Evolutionary conservation across 1,284 basidiomycete genomes (phyloP).

Genomic region (Marasmius sp.): DNA sequence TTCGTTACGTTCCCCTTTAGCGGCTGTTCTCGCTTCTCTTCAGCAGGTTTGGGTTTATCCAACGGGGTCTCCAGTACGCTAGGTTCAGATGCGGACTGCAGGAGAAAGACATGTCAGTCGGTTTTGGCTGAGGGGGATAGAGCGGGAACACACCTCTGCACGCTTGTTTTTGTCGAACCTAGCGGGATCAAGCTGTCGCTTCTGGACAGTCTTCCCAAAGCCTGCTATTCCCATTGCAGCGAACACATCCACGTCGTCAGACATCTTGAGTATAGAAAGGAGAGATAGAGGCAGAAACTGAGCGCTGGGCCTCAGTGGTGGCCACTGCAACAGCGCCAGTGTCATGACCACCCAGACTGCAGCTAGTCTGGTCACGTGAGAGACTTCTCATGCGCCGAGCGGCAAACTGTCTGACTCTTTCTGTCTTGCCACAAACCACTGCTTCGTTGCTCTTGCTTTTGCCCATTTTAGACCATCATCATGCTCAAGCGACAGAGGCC

Average conservation of each 20-base stretch:
- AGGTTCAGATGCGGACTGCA: background rate
- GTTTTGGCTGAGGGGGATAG: background rate
- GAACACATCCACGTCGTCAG: slow-evolving; percentile 60
- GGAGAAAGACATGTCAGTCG: background rate
- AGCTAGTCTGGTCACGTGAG: background rate
- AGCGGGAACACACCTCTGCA: slow-evolving; percentile 37
- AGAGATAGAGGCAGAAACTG: background rate
- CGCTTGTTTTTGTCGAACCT: slow-evolving; percentile 78
- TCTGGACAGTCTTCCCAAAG: slow-evolving; percentile 71
- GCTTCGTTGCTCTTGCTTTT: background rate
- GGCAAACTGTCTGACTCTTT: background rate
- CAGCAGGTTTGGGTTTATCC: background rate
- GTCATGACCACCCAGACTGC: background rate
- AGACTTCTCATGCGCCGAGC: background rate
- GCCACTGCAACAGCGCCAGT: background rate
- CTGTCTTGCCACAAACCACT: background rate
- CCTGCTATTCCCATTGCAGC: slow-evolving; percentile 80
- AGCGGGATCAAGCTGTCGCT: slow-evolving; percentile 63
- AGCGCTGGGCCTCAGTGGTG: background rate
- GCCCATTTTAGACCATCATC: background rate
- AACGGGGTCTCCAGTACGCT: background rate
- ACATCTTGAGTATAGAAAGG: slow-evolving; percentile 37
- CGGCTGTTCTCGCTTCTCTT: background rate
- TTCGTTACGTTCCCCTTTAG: background rate
- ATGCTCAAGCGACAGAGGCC: slow-evolving; percentile 74